A percentile compares a stretch with the other conserved stretches of the same genome.
phyloP scores from a whole-genome alignment of 1,139 yeast species.

The Yamadazyma conglobata region DNA sequence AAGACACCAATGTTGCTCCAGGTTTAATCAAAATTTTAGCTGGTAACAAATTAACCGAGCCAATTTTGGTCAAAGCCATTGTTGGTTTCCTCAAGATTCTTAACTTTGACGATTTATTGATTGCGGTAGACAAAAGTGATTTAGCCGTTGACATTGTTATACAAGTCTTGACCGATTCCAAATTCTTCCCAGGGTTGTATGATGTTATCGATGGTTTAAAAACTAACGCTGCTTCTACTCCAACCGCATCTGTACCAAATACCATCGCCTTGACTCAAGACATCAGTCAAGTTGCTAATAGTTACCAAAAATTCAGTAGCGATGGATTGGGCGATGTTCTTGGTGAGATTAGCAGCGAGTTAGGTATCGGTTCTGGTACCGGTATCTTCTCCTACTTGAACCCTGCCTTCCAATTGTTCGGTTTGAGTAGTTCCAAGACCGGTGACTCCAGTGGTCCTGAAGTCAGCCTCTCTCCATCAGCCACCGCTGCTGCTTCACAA shows the following conservation, averaged over 20 bases:
- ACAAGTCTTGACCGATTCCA: conserved; percentile 25
- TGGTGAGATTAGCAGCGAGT: conserved; percentile 9
- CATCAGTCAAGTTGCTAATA: conserved; percentile 10
- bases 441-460: conserved; percentile 7
- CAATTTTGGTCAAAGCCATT: conserved; percentile 21
- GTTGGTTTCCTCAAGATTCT: conserved; percentile 24
- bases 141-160: conserved; percentile 24
- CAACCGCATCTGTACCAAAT: conserved; percentile 12
- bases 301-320: conserved; percentile 7
- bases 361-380: conserved; percentile 14
- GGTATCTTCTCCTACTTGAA: conserved; percentile 17
- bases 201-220: conserved; percentile 18
- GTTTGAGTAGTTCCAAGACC: conserved; percentile 10
- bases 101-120: conserved; percentile 24
- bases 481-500: conserved; percentile 10
- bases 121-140: conserved; percentile 28
- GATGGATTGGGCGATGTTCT: conserved; percentile 14
- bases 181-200: conserved; percentile 25
- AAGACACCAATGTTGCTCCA: conserved; percentile 23
- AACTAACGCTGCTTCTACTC: conserved; percentile 16
- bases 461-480: conserved; percentile 11
- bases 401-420: conserved; percentile 13
- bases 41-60: conserved; percentile 16
- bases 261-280: conserved; percentile 14
- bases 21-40: conserved; percentile 21